Evolutionary conservation across 225 moss, liverwort and hornwort species (phyloP).

Genomic region (Physcomitrellopsis africana): DNA sequence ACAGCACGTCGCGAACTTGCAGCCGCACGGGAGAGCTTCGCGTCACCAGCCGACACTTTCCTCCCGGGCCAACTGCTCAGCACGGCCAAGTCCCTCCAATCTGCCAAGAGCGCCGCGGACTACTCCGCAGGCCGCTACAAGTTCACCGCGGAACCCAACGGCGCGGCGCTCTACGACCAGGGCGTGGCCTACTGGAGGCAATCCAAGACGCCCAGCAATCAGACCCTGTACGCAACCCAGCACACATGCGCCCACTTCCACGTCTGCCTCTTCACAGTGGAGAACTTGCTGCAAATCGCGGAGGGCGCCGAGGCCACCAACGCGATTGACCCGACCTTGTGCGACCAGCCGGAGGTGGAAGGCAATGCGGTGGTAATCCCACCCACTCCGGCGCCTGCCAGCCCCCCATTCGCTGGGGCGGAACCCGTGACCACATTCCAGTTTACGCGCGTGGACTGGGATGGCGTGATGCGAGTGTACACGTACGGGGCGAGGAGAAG

Average conservation of each 20-base stretch:
- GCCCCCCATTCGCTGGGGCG: background rate
- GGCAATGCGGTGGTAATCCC: conserved; percentile 1
- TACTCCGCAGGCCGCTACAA: background rate
- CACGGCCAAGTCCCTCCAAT: background rate
- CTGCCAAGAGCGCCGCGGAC: background rate
- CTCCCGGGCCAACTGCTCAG: background rate
- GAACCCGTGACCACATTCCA: background rate
- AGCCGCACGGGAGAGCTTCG: background rate
- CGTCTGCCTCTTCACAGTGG: background rate
- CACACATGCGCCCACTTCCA: background rate
- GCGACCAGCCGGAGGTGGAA: conserved; percentile 2
- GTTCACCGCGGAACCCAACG: background rate
- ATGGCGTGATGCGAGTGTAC: background rate
- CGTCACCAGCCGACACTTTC: background rate
- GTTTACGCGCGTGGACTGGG: background rate
- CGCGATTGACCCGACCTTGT: background rate
- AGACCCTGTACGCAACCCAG: background rate
- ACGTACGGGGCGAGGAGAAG: background rate
- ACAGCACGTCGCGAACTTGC: too few relatives aligned
- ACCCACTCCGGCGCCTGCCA: background rate
- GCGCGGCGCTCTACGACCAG: background rate
- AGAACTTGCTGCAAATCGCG: background rate
- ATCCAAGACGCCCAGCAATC: background rate
- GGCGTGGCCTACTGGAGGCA: background rate
- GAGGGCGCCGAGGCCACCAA: background rate